Base-by-base conservation (phyloP, 345 rosid genomes). In the Citrus australasica region DNA sequence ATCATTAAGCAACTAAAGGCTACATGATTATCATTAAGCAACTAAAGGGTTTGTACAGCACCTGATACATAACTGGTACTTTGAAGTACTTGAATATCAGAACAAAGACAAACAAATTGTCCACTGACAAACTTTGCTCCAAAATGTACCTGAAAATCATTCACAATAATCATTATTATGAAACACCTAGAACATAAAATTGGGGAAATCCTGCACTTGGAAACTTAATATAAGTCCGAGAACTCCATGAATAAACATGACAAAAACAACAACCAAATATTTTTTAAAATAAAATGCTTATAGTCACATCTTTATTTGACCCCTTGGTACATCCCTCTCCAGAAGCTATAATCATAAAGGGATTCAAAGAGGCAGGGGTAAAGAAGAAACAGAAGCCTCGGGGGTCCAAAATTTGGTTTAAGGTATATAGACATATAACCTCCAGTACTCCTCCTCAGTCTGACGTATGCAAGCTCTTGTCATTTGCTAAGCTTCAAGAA, bases 91-190 rank as follows among this genome's bases (percentile, higher is more conserved):
- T 93, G 92, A 95, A 95, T 77, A 93, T 75, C 76, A 95, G 90
- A 80, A 95, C 93, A 84, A 95, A 95, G 83, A 95, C 95, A 77
- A 95, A 95, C 75, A 95, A 87, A 86, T 95, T 95, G 83, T 95
- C 99, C 72, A 95, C 99, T 2, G 99, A 95, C 86, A 93, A 90
- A 83, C 98, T 95, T 86, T 95, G 97, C 93, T 95, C 98, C 91
- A 95, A 84, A 71, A 95, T 75, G 73, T 95, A 95, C 82, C 99
- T 95, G 93, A 83, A 89, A 87, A 61, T 63, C 67, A 78, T 62
- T 51, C 65, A 58, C 65, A 61, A 74, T 66, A 59, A 69, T 65
- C 38, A 83, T 40, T 24, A 25, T 24, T 48, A 77, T 48, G 24
- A 68, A 74, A 27, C 61, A 3, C 65, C 9, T 33, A 69, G 67